Percentiles rank a stretch among this genome's conserved stretches.
phyloP scores from a whole-genome alignment of 148 eudicot species.

The Limonium bicolor region DNA sequence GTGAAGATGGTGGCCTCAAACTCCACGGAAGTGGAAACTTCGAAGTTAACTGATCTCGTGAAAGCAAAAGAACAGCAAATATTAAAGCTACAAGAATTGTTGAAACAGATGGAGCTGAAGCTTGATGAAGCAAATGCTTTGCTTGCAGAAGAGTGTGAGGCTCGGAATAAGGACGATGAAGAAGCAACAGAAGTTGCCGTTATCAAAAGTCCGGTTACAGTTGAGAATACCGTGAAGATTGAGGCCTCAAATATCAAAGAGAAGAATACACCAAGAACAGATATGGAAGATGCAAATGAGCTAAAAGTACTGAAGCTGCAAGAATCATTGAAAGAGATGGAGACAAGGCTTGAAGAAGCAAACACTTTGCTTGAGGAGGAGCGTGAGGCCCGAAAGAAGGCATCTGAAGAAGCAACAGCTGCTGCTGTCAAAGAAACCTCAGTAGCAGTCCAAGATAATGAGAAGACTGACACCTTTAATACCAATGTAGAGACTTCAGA shows the following conservation, averaged over 20 bases:
- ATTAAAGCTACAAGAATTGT: conserved; percentile 43
- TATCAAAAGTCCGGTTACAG: conserved; percentile 54
- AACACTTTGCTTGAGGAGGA: conserved; percentile 41
- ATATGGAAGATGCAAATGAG: conserved; percentile 70
- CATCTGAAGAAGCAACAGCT: conserved; percentile 43
- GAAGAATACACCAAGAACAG: too few relatives aligned
- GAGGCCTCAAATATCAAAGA: conserved; percentile 49
- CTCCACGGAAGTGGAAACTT: too few relatives aligned
- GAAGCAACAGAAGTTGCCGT: conserved; percentile 35
- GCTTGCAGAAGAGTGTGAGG: conserved; percentile 47
- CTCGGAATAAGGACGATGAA: conserved; percentile 42
- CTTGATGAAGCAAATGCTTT: conserved; percentile 48
- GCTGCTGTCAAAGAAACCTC: conserved; percentile 46
- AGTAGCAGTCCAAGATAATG: conserved; percentile 58
- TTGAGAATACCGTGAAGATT: conserved; percentile 55
- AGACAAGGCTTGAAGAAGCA: conserved; percentile 41
- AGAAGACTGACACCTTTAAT: conserved; percentile 39
- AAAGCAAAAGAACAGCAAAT: conserved; percentile 70
- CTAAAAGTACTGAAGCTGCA: conserved; percentile 58
- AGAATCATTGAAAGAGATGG: conserved; percentile 51
- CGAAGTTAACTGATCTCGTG: conserved; percentile 78
- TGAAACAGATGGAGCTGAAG: conserved; percentile 51
- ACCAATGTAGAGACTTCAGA: conserved; percentile 60
- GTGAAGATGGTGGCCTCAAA: too few relatives aligned
- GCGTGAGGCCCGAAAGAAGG: conserved; percentile 52